Percentiles rank a stretch among this genome's conserved stretches.
Evolutionary conservation across 495 filamentous ascomycete genomes (phyloP).

Genomic region (Lindgomyces ingoldianus): DNA sequence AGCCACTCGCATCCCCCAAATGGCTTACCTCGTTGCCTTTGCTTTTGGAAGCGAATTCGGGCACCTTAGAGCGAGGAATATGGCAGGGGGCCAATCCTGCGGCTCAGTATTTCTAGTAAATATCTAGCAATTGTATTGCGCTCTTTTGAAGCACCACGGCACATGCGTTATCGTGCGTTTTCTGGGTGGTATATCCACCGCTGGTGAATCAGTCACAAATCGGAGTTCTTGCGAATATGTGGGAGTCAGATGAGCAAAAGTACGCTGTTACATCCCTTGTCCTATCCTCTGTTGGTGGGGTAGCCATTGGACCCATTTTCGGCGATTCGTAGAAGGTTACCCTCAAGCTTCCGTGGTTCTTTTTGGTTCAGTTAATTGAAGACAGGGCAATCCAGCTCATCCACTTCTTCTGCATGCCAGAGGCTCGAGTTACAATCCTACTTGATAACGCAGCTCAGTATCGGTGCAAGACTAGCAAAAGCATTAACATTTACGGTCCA

Average conservation of each 20-base stretch:
- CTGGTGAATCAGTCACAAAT: constrained; percentile 67
- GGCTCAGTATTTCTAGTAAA: constrained; percentile 62
- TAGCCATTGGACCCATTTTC: constrained; percentile 61
- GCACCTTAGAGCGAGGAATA: constrained; percentile 68
- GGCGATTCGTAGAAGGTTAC: constrained; percentile 60
- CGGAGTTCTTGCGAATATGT: constrained; percentile 64
- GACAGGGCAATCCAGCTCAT: constrained; percentile 29
- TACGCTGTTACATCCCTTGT: constrained; percentile 64
- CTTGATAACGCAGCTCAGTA: constrained; percentile 34
- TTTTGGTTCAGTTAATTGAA: constrained; percentile 53
- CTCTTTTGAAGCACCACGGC: constrained; percentile 55
- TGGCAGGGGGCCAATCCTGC: constrained; percentile 59
- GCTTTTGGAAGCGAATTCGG: constrained; percentile 70
- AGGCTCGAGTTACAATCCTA: constrained; percentile 34
- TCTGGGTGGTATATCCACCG: constrained; percentile 61
- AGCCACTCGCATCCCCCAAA: constrained; percentile 38
- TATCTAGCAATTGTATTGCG: constrained; percentile 57
- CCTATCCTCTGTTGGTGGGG: constrained; percentile 65
- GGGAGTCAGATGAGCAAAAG: constrained; percentile 61
- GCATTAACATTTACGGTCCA: constrained; percentile 33
- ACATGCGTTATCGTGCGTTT: constrained; percentile 59
- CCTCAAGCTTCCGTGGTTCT: constrained; percentile 56
- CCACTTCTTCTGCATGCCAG: constrained; percentile 27
- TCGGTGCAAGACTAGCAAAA: constrained; percentile 28
- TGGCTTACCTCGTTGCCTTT: constrained; percentile 63